A percentile compares a stretch with the other conserved stretches of the same genome.
phyloP scores from a whole-genome alignment of 31 red algal genomes.

The Odonthalia washingtoniensis region DNA sequence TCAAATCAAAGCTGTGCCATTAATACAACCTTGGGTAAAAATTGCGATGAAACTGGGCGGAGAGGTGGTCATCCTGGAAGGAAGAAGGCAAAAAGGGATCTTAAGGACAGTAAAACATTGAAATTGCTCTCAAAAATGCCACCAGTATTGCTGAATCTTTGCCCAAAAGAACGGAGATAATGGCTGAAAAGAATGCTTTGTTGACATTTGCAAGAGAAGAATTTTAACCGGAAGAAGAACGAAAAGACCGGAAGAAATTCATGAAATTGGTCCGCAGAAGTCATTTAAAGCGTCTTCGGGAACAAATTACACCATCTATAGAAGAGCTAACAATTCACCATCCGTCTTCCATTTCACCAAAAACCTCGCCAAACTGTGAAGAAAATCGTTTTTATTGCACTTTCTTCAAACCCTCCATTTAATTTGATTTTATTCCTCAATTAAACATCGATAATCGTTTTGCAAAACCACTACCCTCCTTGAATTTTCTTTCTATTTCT shows the following conservation, averaged over 20 bases:
- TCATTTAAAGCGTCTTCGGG: background rate
- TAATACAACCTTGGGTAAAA: background rate
- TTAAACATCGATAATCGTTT: too few species aligned
- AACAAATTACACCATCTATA: too few species aligned
- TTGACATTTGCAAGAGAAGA: background rate
- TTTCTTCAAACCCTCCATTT: too few species aligned
- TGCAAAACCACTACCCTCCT: too few species aligned
- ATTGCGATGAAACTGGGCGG: background rate
- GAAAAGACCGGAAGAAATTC: background rate
- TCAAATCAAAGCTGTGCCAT: background rate
- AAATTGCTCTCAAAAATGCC: background rate
- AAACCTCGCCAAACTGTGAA: too few species aligned
- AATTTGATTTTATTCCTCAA: too few species aligned
- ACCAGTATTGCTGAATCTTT: background rate
- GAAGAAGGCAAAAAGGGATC: background rate
- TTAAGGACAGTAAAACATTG: background rate
- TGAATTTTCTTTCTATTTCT: too few species aligned
- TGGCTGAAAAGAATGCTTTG: background rate
- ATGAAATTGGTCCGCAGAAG: background rate
- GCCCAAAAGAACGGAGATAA: background rate
- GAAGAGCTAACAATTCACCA: too few species aligned
- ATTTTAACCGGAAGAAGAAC: background rate
- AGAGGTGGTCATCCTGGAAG: background rate
- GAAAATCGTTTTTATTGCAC: too few species aligned
- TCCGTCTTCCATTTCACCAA: too few species aligned